Base-by-base conservation (phyloP, 257 asterid species). In the Solanum chaucha region DNA sequence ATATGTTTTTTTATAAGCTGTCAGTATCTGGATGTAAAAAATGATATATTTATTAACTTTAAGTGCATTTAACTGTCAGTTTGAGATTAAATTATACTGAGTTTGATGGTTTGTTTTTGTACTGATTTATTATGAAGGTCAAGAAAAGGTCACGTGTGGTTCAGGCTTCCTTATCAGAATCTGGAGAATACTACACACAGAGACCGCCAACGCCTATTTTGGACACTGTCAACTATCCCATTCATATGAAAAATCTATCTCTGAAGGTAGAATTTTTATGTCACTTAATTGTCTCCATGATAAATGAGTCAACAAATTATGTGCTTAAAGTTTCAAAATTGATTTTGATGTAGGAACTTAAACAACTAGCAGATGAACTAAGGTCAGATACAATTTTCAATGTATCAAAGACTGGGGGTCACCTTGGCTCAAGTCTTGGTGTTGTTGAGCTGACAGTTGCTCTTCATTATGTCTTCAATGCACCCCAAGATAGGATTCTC, bases 351-450 rank as follows among this genome's bases (percentile, higher is more conserved):
- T 86, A 97, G 99, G 99, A 97, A 91, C 89, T 97, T 92, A 95
- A 93, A 82, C 99, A 97, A 90, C 98, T 97, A 15, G 97, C 98
- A 1, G 98, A 94, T 65, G 99, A 97, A 70, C 89, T 97, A 32
- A 92, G 99, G 7, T 97, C 98, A 2, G 98, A 97, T 85, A 96
- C 95, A 30, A 95, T 97, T 59, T 97, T 97, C 91, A 97, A 97
- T 75, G 99, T 97, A 91, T 97, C 99, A 3, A 97, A 95, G 84
- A 97, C 99, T 0, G 99, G 99, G 36, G 99, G 99, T 8, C 99
- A 97, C 91, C 97, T 97, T 74, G 99, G 98, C 46, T 97, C 99
- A 3, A 97, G 96, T 90, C 98, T 97, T 8, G 99, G 99, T 64
- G 99, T 97, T 82, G 91, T 95, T 84, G 99, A 97, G 93, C 97